phyloP scores from a whole-genome alignment of 1,284 basidiomycete species.

The Leucoagaricus sp. region DNA sequence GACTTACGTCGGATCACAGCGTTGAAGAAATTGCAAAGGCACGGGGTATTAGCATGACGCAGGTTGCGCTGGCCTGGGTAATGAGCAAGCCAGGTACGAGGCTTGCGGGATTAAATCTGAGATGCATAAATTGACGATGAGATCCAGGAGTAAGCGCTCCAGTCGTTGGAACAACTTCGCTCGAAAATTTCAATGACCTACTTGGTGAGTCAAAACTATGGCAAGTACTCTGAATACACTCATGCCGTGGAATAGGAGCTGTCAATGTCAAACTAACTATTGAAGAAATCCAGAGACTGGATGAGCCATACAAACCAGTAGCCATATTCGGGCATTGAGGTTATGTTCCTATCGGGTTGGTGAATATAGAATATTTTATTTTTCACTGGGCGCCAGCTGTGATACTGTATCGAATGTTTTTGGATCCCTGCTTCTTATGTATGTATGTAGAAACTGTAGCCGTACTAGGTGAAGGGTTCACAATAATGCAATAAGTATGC shows the following conservation, averaged over 20 bases:
- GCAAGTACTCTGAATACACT: neutral
- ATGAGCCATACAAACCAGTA: neutral
- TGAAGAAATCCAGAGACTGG: neutral
- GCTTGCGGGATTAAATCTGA: too few relatives aligned
- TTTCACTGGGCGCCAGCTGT: too few relatives aligned
- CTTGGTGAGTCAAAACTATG: conserved; percentile 34
- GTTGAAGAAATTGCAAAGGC: conserved; percentile 58
- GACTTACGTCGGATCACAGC: conserved; percentile 22
- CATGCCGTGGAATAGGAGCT: neutral
- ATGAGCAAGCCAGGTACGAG: conserved; percentile 24
- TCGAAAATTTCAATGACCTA: conserved; percentile 53
- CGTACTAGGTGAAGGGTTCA: too few relatives aligned
- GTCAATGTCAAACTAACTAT: neutral
- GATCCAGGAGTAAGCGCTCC: conserved; percentile 49
- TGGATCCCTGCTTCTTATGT: too few relatives aligned
- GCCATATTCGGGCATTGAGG: conserved; percentile 3
- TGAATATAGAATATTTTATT: too few relatives aligned
- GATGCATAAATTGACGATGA: neutral
- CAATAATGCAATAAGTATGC: too few relatives aligned
- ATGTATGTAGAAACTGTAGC: too few relatives aligned
- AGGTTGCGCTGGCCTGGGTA: conserved; percentile 61
- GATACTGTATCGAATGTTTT: too few relatives aligned
- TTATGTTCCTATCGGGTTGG: too few relatives aligned
- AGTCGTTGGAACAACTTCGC: conserved; percentile 56
- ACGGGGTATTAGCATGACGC: conserved; percentile 55